Evolutionary conservation across 331 rosid species (phyloP), one percentile per base, ranked within the genome.

Genomic region (Pyracantha coccinea): DNA sequence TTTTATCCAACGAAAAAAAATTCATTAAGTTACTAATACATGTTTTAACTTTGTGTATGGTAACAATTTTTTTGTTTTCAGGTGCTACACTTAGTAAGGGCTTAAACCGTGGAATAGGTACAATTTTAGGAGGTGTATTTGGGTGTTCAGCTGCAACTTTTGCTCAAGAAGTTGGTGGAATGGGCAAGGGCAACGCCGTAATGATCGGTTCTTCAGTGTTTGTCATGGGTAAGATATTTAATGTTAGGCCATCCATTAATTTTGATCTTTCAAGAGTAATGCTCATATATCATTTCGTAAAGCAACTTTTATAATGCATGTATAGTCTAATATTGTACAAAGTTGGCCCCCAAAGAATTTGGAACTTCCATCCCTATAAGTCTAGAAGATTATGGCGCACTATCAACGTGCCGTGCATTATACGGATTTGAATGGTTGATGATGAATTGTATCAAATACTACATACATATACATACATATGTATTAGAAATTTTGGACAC

Each of bases 31-130:
- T 27, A 27, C 28, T 27, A 27, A 27, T 27, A 9, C 50, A 41
- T 41, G 50, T 41, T 41, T 10, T 41, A 41, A 41, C 29, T 45
- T 45, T 12, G 17, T 14, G 52, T 13, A 4, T 17, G n/a, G 20
- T 13, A 23, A 20, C 35, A 38, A 0, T 38, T 38, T 38, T 38
- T 12, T 28, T 4, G 23, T 8, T 15, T 19, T 4, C 80, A 91
- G 98, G 98, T 64, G 98, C 98, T 21, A 83, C 93, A 47, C 88
- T 94, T 13, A 88, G 95, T 65, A 94, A 94, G 75, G 98, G 98
- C 2, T 45, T 94, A 64, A 94, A 94, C 32, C 88, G 98, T 53
- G 98, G 90, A 54, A 12, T 90, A 2, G 98, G 98, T 21, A 94
- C 98, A 3, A 75, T 88, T 16, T 28, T 87, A 19, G 98, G 98